A percentile compares a stretch with the other conserved stretches of the same genome.
These are phyloP conservation scores for Boletus vermiculosoides DNA, from an alignment of 768 basidiomycete species.

Conservation along the genomic window DNA sequence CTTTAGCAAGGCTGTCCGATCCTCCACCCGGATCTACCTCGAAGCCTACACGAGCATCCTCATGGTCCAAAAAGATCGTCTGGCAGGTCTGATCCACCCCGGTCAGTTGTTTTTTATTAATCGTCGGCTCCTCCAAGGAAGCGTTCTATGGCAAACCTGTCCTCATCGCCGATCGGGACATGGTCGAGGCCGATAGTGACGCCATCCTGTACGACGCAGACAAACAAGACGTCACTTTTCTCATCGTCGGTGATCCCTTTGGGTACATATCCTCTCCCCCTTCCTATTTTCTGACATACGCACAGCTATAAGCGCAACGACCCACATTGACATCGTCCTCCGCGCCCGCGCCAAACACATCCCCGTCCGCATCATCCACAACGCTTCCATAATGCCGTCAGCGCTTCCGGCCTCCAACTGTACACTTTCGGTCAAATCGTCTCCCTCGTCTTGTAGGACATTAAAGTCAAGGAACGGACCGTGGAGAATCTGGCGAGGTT, in stretches of 20 bases:
- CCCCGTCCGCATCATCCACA: conserved; percentile 86
- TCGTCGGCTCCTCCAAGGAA: conserved; percentile 52
- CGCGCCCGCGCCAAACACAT: conserved; percentile 80
- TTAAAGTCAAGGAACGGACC: conserved; percentile 97
- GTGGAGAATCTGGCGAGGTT: conserved; percentile 95
- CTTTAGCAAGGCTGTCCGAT: conserved; percentile 57
- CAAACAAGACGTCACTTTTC: conserved; percentile 77
- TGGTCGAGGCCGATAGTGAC: conserved; percentile 93
- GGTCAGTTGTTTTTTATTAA: neutral
- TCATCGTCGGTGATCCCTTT: conserved; percentile 97
- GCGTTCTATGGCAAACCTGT: conserved; percentile 83
- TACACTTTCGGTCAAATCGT: conserved; percentile 98
- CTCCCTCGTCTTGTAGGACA: conserved; percentile 88
- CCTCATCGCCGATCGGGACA: conserved; percentile 92
- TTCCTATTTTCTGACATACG: neutral
- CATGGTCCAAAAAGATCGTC: conserved; percentile 82
- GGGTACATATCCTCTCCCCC: conserved; percentile 49
- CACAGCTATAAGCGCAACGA: conserved; percentile 64
- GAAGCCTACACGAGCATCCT: conserved; percentile 98
- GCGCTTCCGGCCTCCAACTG: conserved; percentile 91
- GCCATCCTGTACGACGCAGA: conserved; percentile 81
- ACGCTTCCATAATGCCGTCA: conserved; percentile 97
- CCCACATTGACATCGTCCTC: conserved; percentile 92
- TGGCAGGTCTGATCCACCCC: conserved; percentile 52
- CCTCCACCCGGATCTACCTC: conserved; percentile 82